A percentile compares a stretch with the other conserved stretches of the same genome.
Conservation (phyloP, 2,329 filamentous ascomycete species). For the Xylariaceae sp. region DNA sequence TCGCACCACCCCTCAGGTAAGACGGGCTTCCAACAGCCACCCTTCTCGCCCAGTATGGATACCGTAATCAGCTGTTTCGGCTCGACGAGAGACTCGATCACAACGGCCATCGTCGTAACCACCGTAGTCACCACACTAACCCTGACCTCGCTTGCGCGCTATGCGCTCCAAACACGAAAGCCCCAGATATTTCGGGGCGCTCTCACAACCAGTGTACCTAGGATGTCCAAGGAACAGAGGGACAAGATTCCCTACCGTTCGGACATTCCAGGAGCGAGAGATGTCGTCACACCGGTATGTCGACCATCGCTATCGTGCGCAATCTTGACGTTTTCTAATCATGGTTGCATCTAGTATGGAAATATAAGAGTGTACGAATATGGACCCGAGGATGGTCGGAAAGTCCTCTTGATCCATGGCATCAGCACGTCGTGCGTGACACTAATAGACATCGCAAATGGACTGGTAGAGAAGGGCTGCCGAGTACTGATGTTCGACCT, state of each 20-base stretch:
- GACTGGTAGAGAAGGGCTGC: constrained; percentile 62
- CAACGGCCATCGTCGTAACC: constrained; percentile 35
- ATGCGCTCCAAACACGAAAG: constrained; percentile 38
- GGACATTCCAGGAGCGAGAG: constrained; percentile 67
- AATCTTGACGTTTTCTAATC: background rate
- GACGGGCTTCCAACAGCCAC: background rate
- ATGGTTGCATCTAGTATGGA: constrained; percentile 51
- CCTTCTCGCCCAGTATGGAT: constrained; percentile 27
- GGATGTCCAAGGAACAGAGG: constrained; percentile 35
- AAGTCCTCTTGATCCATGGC: constrained; percentile 74
- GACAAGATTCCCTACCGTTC: constrained; percentile 52
- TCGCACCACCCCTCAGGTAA: background rate
- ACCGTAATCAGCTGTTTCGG: constrained; percentile 24
- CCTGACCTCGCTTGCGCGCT: constrained; percentile 34
- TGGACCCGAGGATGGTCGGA: constrained; percentile 66
- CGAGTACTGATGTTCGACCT: constrained; percentile 78
- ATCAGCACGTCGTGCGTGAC: constrained; percentile 79
- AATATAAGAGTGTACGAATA: constrained; percentile 76
- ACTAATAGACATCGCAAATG: constrained; percentile 60
- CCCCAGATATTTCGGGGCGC: constrained; percentile 41
- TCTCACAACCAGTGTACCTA: constrained; percentile 38
- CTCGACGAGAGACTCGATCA: constrained; percentile 24
- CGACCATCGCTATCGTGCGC: background rate
- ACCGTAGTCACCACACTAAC: constrained; percentile 40
- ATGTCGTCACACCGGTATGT: constrained; percentile 61